These are phyloP conservation scores for Gossypium mustelinum DNA, from an alignment of 345 rosid genomes.

Conservation along the genomic window DNA sequence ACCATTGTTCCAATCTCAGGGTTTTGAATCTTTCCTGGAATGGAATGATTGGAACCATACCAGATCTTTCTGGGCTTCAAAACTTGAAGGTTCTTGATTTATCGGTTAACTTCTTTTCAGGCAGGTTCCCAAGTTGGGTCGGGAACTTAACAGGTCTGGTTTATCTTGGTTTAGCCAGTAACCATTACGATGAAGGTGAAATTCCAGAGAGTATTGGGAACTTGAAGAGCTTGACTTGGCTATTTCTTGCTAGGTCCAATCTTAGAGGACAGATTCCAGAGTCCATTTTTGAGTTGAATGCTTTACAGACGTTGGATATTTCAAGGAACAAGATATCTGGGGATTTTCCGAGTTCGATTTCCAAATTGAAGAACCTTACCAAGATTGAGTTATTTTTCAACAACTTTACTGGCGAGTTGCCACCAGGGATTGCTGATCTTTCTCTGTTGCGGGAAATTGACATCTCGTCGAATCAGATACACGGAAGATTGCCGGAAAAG, in stretches of 20 bases:
- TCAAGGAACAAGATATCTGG: conserved; percentile 55
- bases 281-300: conserved; percentile 40
- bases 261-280: conserved; percentile 62
- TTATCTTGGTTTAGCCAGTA: conserved; percentile 43
- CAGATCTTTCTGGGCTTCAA: conserved; percentile 53
- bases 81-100: conserved; percentile 52
- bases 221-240: conserved; percentile 59
- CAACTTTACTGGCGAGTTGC: conserved; percentile 59
- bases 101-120: conserved; percentile 46
- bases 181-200: conserved; percentile 41
- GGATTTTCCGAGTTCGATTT: conserved; percentile 45
- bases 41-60: conserved; percentile 46
- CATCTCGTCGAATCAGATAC: conserved; percentile 50
- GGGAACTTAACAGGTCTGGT: conserved; percentile 51
- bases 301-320: conserved; percentile 52
- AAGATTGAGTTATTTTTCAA: conserved; percentile 63
- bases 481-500: conserved; percentile 51
- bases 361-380: conserved; percentile 44
- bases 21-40: conserved; percentile 58
- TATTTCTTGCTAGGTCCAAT: conserved; percentile 40
- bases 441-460: conserved; percentile 53
- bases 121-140: conserved; percentile 61
- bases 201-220: conserved; percentile 59
- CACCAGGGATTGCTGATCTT: conserved; percentile 50
- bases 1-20: conserved; percentile 43